Evolutionary conservation across 371 early-diverging fungal species (phyloP).

Genomic region (Syncephalastrum racemosum): DNA sequence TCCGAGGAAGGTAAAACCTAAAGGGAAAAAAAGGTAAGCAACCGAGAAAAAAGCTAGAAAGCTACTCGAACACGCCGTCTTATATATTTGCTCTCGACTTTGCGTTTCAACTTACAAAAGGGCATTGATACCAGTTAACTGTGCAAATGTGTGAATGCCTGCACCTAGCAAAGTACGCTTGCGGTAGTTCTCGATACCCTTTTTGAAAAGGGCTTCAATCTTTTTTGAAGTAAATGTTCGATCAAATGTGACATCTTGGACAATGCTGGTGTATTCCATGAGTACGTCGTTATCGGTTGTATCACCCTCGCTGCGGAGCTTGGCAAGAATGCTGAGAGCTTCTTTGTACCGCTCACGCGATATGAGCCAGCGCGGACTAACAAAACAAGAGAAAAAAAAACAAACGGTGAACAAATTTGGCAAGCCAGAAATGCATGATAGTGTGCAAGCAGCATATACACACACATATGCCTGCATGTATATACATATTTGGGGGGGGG

Average conservation of each 20-base stretch:
- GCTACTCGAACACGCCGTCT: too few species aligned
- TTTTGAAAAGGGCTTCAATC: slow-evolving; percentile 37
- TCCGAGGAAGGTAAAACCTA: slow-evolving; percentile 62
- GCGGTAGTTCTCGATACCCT: slow-evolving; percentile 55
- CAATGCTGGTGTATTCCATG: slow-evolving; percentile 71
- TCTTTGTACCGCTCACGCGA: slow-evolving; percentile 64
- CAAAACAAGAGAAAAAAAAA: too few species aligned
- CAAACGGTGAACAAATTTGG: too few species aligned
- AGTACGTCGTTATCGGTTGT: slow-evolving; percentile 16
- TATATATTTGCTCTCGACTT: not conserved
- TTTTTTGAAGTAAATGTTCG: slow-evolving; percentile 68
- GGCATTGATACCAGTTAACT: slow-evolving; percentile 77
- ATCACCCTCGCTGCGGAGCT: slow-evolving; percentile 52
- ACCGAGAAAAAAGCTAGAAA: not conserved
- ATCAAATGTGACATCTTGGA: slow-evolving; percentile 72
- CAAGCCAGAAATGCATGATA: too few species aligned
- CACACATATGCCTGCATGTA: too few species aligned
- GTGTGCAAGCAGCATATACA: slow-evolving; percentile 8
- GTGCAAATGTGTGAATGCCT: slow-evolving; percentile 70
- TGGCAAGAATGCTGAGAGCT: slow-evolving; percentile 66
- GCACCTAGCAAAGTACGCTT: slow-evolving; percentile 70
- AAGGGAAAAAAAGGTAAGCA: not conserved
- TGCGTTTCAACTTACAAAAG: slow-evolving; percentile 53
- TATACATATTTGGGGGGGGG: too few species aligned
- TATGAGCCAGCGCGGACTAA: slow-evolving; percentile 88